Evolutionary conservation across 331 rosid genomes (phyloP), one percentile per base, ranked within the genome.

Genomic region (Saraca asoca): DNA sequence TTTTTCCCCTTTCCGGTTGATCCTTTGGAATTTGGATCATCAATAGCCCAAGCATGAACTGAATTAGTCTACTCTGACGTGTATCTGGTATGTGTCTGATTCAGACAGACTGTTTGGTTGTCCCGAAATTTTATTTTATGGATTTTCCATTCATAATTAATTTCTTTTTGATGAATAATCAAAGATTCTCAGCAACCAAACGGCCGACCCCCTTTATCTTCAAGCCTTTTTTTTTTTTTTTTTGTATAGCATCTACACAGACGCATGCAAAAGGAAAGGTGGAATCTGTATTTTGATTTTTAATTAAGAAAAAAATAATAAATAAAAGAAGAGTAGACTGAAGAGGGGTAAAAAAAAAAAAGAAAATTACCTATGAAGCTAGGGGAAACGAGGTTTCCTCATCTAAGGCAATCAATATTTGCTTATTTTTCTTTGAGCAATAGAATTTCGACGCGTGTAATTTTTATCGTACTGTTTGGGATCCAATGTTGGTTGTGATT

Each of bases 401-500:
- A n/a, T n/a, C n/a, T n/a, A n/a, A n/a, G n/a, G n/a, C n/a, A n/a
- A n/a, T n/a, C n/a, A n/a, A n/a, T n/a, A n/a, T n/a, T n/a, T n/a
- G n/a, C n/a, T n/a, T n/a, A n/a, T n/a, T n/a, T n/a, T n/a, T n/a
- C n/a, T n/a, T n/a, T 12, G 6, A 12, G 8, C 0, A 12, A 20
- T 29, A 33, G 5, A 7, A 29, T 5, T 33, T 64, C 5, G 51
- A 38, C 51, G 13, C 49, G 46, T 11, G 10, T 12, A 39, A 49
- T 12, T 35, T 16, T 14, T 15, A 5, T n/a, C 42, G 7, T 6
- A 0, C 12, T 24, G 52, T 14, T 58, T 7, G 43, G 12, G 77
- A 66, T 73, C 70, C 46, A 46, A 69, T 5, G n/a, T n/a, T n/a
- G 53, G 66, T 12, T 35, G 66, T 75, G 44, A 75, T 59, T 70